Evolutionary conservation across 257 asterid genomes (phyloP).

Genomic region (Oldenlandia corymbosa): DNA sequence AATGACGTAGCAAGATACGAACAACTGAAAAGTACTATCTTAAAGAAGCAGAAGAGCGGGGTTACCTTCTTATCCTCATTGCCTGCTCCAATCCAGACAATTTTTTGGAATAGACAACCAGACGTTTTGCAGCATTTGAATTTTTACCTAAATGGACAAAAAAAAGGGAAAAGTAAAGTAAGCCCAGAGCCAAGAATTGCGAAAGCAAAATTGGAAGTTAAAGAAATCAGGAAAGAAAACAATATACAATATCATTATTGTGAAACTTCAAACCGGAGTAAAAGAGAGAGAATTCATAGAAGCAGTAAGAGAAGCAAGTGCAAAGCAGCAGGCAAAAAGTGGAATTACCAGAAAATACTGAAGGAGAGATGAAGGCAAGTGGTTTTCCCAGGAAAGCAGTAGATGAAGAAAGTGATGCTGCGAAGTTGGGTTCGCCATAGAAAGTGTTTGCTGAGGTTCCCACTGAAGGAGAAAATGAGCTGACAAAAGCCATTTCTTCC

Average conservation of each 20-base stretch:
- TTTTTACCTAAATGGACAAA: slow-evolving; percentile 33
- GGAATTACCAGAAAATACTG: slow-evolving; percentile 34
- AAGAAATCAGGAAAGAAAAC: too few species aligned
- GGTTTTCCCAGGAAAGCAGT: slow-evolving; percentile 36
- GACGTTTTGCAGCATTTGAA: slow-evolving; percentile 26
- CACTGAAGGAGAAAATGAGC: slow-evolving; percentile 26
- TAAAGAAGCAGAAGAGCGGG: background rate
- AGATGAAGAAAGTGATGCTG: slow-evolving; percentile 33
- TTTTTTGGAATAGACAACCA: slow-evolving; percentile 58
- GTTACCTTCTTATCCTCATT: slow-evolving; percentile 68
- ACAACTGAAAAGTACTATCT: background rate
- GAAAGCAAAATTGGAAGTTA: background rate
- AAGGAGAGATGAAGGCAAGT: slow-evolving; percentile 19
- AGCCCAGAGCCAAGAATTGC: slow-evolving; percentile 6
- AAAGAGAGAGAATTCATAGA: too few species aligned
- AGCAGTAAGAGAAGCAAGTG: background rate
- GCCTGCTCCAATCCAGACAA: slow-evolving; percentile 88
- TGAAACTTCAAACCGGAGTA: too few species aligned
- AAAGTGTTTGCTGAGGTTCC: slow-evolving; percentile 35
- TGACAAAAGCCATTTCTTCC: slow-evolving; percentile 36
- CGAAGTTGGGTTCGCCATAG: slow-evolving; percentile 30
- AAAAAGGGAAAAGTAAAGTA: slow-evolving; percentile 12
- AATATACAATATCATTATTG: background rate
- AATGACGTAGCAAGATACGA: background rate
- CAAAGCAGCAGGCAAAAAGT: background rate